A percentile compares a stretch with the other conserved stretches of the same genome.
phyloP scores from a whole-genome alignment of 768 basidiomycete genomes.

The Pleurotus sapidus region DNA sequence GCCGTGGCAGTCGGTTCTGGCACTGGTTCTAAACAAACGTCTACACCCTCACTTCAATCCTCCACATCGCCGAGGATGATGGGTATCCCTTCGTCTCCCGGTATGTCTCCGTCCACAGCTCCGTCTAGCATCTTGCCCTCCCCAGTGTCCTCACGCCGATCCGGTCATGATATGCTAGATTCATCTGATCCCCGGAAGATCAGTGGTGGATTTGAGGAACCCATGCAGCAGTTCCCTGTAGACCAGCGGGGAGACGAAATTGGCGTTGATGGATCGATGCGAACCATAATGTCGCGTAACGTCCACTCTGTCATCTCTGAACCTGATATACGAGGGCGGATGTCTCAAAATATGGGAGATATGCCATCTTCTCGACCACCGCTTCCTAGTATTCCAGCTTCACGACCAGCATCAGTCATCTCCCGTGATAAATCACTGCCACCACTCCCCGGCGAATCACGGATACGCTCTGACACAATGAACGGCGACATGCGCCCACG shows the following conservation, averaged over 20 bases:
- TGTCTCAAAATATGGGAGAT: slow-evolving; percentile 26
- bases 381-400: slow-evolving; percentile 11
- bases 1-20: slow-evolving; percentile 37
- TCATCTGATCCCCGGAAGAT: slow-evolving; percentile 39
- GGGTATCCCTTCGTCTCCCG: slow-evolving; percentile 45
- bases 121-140: slow-evolving; percentile 75
- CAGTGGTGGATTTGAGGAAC: slow-evolving; percentile 40
- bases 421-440: slow-evolving; percentile 75
- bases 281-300: slow-evolving; percentile 24
- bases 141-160: slow-evolving; percentile 68
- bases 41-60: slow-evolving; percentile 64
- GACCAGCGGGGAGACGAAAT: slow-evolving; percentile 15
- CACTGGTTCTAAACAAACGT: slow-evolving; percentile 43
- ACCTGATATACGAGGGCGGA: slow-evolving; percentile 54
- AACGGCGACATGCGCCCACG: slow-evolving; percentile 52
- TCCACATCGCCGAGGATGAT: slow-evolving; percentile 57
- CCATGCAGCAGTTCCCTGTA: slow-evolving; percentile 24
- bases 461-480: slow-evolving; percentile 33
- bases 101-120: slow-evolving; percentile 73
- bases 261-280: slow-evolving; percentile 19
- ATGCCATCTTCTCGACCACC: slow-evolving; percentile 28
- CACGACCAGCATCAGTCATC: slow-evolving; percentile 21
- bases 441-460: slow-evolving; percentile 60
- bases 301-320: slow-evolving; percentile 59
- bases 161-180: slow-evolving; percentile 54